Evolutionary conservation across 1,139 yeast species (phyloP).

Genomic region (Yamadazyma trypodendri): DNA sequence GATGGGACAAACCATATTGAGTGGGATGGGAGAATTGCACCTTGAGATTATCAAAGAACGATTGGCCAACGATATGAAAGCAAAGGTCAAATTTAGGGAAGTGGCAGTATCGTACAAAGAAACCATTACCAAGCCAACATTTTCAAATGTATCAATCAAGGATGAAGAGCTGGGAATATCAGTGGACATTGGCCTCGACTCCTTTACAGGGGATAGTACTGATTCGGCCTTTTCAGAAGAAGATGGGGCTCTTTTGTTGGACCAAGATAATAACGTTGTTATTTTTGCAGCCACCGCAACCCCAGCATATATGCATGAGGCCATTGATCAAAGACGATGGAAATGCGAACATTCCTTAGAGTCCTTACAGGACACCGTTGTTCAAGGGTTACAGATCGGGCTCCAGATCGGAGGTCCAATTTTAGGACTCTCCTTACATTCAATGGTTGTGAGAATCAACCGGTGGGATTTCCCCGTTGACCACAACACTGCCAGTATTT

Average conservation of each 20-base stretch:
- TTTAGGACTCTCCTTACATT: slow-evolving; percentile 64
- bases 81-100: slow-evolving; percentile 74
- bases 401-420: slow-evolving; percentile 77
- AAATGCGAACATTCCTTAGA: slow-evolving; percentile 47
- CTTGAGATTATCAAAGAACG: slow-evolving; percentile 84
- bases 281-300: slow-evolving; percentile 31
- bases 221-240: slow-evolving; percentile 37
- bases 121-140: slow-evolving; percentile 39
- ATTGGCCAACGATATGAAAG: slow-evolving; percentile 74
- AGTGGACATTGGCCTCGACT: slow-evolving; percentile 48
- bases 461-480: slow-evolving; percentile 59
- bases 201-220: slow-evolving; percentile 47
- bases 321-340: slow-evolving; percentile 47
- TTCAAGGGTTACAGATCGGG: slow-evolving; percentile 67
- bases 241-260: slow-evolving; percentile 36
- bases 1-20: slow-evolving; percentile 78
- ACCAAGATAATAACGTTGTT: slow-evolving; percentile 38
- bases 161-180: slow-evolving; percentile 18
- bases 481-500: slow-evolving; percentile 26
- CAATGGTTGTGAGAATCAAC: slow-evolving; percentile 52
- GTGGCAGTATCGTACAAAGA: slow-evolving; percentile 91
- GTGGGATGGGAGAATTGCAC: slow-evolving; percentile 97
- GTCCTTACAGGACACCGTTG: slow-evolving; percentile 50
- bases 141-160: slow-evolving; percentile 4
- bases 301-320: slow-evolving; percentile 24